Evolutionary conservation across 768 basidiomycete genomes (phyloP).

Genomic region (Leccinum rimulosum): DNA sequence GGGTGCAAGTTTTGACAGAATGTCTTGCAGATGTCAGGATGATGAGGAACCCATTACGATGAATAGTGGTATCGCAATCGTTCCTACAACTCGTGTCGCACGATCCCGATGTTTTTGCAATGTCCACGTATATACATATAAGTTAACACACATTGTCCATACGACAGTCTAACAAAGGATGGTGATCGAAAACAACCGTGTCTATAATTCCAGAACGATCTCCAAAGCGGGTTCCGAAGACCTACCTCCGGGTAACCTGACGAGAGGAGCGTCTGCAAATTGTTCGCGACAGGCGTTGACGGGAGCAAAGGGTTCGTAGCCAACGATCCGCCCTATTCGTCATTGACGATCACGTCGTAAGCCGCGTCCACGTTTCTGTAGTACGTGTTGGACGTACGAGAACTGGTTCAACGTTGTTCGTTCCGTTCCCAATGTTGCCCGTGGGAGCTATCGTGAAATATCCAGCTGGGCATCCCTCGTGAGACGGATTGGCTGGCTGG

Average conservation of each 20-base stretch:
- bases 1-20: no score
- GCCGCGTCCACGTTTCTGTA: conserved; percentile 57
- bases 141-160: no score
- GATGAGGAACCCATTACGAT: no score
- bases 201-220: neutral
- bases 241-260: conserved; percentile 38
- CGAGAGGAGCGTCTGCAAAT: conserved; percentile 9
- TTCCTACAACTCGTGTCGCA: no score
- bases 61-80: no score
- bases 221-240: neutral
- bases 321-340: conserved; percentile 53
- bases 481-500: neutral
- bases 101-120: no score
- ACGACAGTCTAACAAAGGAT: conserved; percentile 1
- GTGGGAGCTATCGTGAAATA: conserved; percentile 44
- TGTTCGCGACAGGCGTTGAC: neutral
- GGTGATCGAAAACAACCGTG: neutral
- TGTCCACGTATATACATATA: no score
- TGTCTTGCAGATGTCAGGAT: no score
- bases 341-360: conserved; percentile 58
- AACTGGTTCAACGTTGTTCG: conserved; percentile 69
- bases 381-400: conserved; percentile 61
- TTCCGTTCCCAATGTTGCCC: conserved; percentile 64
- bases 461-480: conserved; percentile 37
- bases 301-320: conserved; percentile 21